Percentiles rank a stretch among this genome's conserved stretches.
Evolutionary conservation across 2,329 filamentous ascomycete species (phyloP).

Genomic region (Lasiodiplodia theobromae): DNA sequence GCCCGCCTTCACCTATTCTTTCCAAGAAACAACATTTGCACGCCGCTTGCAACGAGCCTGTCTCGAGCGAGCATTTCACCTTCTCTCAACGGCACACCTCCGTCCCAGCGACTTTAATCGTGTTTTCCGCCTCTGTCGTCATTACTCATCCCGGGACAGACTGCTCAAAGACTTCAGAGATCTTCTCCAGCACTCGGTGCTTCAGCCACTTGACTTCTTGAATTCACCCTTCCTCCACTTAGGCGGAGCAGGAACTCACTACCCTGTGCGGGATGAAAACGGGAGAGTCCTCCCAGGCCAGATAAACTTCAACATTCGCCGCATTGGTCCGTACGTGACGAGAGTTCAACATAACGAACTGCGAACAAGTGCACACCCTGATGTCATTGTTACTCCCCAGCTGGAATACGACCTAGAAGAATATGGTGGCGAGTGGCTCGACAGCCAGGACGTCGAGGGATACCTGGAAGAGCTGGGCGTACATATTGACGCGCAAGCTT

Average conservation of each 20-base stretch:
- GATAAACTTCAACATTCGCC: slow-evolving; percentile 43
- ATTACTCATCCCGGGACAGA: slow-evolving; percentile 57
- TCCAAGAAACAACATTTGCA: slow-evolving; percentile 72
- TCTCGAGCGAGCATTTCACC: slow-evolving; percentile 66
- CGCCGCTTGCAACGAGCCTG: slow-evolving; percentile 72
- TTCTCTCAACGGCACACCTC: slow-evolving; percentile 59
- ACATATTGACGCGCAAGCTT: slow-evolving; percentile 65
- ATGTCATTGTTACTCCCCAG: slow-evolving; percentile 7
- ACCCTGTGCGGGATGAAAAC: slow-evolving; percentile 50
- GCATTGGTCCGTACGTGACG: slow-evolving; percentile 38
- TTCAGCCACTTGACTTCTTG: slow-evolving; percentile 65
- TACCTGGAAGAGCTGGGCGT: slow-evolving; percentile 73
- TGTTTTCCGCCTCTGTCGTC: slow-evolving; percentile 73
- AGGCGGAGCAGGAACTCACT: slow-evolving; percentile 73
- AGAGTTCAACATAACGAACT: slow-evolving; percentile 10
- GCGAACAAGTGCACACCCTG: background rate
- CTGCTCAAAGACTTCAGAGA: slow-evolving; percentile 49
- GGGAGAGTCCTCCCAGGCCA: slow-evolving; percentile 45
- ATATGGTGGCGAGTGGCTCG: slow-evolving; percentile 78
- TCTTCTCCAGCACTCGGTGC: slow-evolving; percentile 47
- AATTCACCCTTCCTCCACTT: slow-evolving; percentile 69
- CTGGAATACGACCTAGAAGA: slow-evolving; percentile 63
- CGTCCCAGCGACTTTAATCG: slow-evolving; percentile 46
- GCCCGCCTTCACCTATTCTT: slow-evolving; percentile 61
- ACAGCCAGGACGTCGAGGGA: slow-evolving; percentile 76